Evolutionary conservation across 495 filamentous ascomycete species (phyloP), one percentile per base, ranked within the genome.

Genomic region (Aspergillus haitiensis): DNA sequence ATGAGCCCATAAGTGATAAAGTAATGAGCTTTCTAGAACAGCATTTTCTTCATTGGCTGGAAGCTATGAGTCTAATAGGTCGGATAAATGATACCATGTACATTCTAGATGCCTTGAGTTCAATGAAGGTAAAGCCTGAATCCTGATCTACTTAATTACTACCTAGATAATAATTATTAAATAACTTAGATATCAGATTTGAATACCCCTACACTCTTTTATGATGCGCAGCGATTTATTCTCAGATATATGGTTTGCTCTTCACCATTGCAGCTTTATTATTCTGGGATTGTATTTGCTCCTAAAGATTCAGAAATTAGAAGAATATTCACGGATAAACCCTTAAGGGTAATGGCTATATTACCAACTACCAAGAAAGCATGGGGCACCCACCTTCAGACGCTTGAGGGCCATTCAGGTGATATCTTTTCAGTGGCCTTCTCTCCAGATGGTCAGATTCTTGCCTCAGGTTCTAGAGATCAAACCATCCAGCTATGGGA

Each of bases 21-120:
- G 42, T 45, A 15, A 16, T 45, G 13, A 7, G 7, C 16, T 45
- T 45, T 45, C 42, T 45, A 15, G 7, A 45, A 45, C 12, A 3
- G 12, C 42, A 45, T 45, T 45, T 45, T 2, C 72, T 83, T 47
- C 67, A 72, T 63, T 77, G 70, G 75, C 46, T 81, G 21, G 74
- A 79, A 64, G 75, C 65, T 32, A 61, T 45, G 42, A 45, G 42
- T 45, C 13, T 45, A 2, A 45, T 45, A 15, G 42, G 42, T 5
- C 12, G 12, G n/a, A 45, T n/a, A 45, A 2, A 16, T 45, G 16
- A 12, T 45, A 45, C 42, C n/a, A 9, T 54, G 11, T 2, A 33
- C 7, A 52, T 35, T 13, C 13, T 35, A 33, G 12, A 21, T 27
- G 9, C 15, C 33, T 27, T 33, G 7, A 33, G 39, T 48, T 12